These are phyloP conservation scores for Hymenotorrendiella dingleyae DNA, from an alignment of 2,329 filamentous ascomycete genomes.

Conservation along the genomic window DNA sequence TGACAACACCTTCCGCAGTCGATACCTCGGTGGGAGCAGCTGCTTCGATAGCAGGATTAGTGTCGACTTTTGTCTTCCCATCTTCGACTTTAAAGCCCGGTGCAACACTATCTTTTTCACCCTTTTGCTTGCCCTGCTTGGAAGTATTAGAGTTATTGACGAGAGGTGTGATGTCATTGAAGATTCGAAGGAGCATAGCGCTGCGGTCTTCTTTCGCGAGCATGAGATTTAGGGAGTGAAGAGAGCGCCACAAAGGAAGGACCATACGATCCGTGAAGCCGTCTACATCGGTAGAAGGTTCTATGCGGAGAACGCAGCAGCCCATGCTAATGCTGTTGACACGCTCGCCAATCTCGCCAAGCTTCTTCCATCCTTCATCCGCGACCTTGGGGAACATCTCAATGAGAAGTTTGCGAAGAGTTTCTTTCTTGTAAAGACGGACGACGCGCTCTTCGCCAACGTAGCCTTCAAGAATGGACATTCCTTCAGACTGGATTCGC, in stretches of 20 bases:
- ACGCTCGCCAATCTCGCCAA: constrained; percentile 83
- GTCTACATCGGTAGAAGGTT: constrained; percentile 60
- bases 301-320: constrained; percentile 82
- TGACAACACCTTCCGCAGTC: constrained; percentile 10
- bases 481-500: constrained; percentile 92
- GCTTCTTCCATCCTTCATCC: constrained; percentile 64
- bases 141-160: constrained; percentile 47
- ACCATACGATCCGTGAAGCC: constrained; percentile 73
- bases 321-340: constrained; percentile 79
- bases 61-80: constrained; percentile 12
- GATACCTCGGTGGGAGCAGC: constrained; percentile 12
- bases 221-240: constrained; percentile 93
- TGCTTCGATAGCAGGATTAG: constrained; percentile 16
- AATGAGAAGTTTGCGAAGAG: constrained; percentile 73
- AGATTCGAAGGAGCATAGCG: constrained; percentile 86
- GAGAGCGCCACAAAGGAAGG: constrained; percentile 88
- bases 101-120: constrained; percentile 14
- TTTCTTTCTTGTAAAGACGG: constrained; percentile 68
- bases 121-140: constrained; percentile 8
- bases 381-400: constrained; percentile 96
- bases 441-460: constrained; percentile 74
- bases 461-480: constrained; percentile 87
- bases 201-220: constrained; percentile 92
- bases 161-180: constrained; percentile 80
- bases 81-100: constrained; percentile 18